Evolutionary conservation across 2,329 filamentous ascomycete species (phyloP), one percentile per base, ranked within the genome.

Genomic region (Paecilomyces niveus): DNA sequence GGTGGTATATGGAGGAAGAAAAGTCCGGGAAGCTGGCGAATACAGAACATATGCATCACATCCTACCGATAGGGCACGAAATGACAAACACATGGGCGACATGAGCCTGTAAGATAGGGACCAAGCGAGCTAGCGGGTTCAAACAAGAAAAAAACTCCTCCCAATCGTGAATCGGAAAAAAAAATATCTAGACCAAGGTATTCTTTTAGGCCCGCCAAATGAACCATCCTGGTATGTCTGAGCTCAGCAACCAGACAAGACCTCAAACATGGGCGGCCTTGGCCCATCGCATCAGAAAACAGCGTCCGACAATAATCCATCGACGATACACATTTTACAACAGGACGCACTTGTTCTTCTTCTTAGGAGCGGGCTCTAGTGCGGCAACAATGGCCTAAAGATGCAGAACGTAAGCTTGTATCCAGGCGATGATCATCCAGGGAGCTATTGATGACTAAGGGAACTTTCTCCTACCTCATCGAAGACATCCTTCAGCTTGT

Each of bases 401-500:
- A 33, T 52, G 49, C 53, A 45, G 10, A 1, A 45, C 51, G 54
- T 52, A 21, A 56, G 24, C 63, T 55, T 63, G 66, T 57, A 67
- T 68, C 54, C 65, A 33, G 51, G 62, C 59, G 55, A 55, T 50
- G 21, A 32, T 32, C 31, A 32, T 32, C 31, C 31, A 33, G 32
- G 32, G 32, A 33, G 32, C 13, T 7, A 55, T 54, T 54, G 58
- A 29, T 68, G 59, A 54, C 49, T n/a, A 56, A 18, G n/a, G 39
- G 56, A 21, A 21, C 15, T 18, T 45, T 15, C 39, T 35, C 84
- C 67, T 83, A 96, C 92, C 89, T 97, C 94, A 71, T 99, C 94
- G 77, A 99, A 99, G 18, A 99, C 94, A 72, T 97, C 94, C 83
- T 99, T 99, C 65, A 99, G 80, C 80, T 97, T 97, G 80, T 92